A percentile compares a stretch with the other conserved stretches of the same genome.
Conservation (phyloP, 805 yeast species). For the Sugiyamaella mastotermitis region DNA sequence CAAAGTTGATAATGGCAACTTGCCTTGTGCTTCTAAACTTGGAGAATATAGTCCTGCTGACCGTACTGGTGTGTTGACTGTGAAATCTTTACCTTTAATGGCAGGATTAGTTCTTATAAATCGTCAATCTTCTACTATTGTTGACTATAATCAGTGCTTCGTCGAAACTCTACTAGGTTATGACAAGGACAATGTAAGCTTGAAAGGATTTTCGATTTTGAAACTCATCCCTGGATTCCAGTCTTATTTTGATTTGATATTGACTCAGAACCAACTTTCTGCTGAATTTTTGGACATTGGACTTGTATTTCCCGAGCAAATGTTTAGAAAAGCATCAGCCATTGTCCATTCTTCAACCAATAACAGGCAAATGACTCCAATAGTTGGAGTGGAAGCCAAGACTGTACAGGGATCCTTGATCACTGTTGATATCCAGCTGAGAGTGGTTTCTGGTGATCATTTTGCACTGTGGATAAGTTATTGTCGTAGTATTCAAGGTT, state of each 20-base stretch:
- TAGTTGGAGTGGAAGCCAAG: constrained; percentile 56
- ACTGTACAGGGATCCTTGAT: constrained; percentile 66
- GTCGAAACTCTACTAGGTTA: constrained; percentile 75
- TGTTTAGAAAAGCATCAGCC: constrained; percentile 52
- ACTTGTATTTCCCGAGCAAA: constrained; percentile 83
- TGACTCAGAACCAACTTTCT: constrained; percentile 28
- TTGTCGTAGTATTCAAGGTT: constrained; percentile 42
- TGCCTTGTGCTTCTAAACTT: constrained; percentile 16
- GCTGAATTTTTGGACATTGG: constrained; percentile 40
- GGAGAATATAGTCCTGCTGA: constrained; percentile 44
- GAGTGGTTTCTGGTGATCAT: constrained; percentile 56
- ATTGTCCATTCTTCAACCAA: constrained; percentile 1
- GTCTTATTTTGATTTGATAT: constrained; percentile 36
- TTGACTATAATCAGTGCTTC: constrained; percentile 76
- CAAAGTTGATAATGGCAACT: constrained; percentile 1
- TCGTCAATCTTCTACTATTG: constrained; percentile 41
- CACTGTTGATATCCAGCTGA: constrained; percentile 70
- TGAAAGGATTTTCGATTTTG: constrained; percentile 46
- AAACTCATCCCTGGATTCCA: constrained; percentile 59
- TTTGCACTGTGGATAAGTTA: constrained; percentile 82
- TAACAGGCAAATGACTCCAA: constrained; percentile 1
- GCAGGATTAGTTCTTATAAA: constrained; percentile 79
- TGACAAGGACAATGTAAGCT: constrained; percentile 19
- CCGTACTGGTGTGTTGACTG: constrained; percentile 27
- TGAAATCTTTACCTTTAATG: constrained; percentile 72